A percentile compares a stretch with the other conserved stretches of the same genome.
Conservation (phyloP, 495 filamentous ascomycete species). For the Extremus antarcticus region DNA sequence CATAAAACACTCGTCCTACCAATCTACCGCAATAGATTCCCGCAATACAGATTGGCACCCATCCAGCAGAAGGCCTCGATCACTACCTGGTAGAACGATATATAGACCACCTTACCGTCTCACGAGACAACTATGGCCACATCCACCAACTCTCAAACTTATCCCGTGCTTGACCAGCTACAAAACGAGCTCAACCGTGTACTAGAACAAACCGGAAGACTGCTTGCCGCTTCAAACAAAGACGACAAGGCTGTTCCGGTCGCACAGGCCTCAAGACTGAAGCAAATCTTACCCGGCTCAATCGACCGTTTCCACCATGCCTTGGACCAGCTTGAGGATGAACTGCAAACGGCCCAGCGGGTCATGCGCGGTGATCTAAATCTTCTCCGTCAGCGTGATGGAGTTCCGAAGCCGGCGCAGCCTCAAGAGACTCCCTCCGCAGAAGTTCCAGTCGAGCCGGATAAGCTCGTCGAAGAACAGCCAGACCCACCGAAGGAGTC, state of each 20-base stretch:
- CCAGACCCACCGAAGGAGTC: not conserved
- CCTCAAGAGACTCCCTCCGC: not conserved
- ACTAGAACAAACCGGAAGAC: not conserved
- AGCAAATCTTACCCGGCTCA: not conserved
- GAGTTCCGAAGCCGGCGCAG: not conserved
- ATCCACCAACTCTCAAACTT: not conserved
- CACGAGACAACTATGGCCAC: not conserved
- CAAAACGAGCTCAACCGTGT: not conserved
- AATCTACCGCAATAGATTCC: too few species aligned
- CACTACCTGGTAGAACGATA: not conserved
- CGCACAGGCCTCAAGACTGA: not conserved
- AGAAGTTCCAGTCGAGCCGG: not conserved
- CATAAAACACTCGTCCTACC: too few species aligned
- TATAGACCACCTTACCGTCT: not conserved
- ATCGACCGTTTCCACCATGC: not conserved
- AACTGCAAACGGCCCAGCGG: conserved; percentile 7
- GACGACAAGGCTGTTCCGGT: not conserved
- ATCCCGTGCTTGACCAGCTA: not conserved
- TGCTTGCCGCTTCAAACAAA: not conserved
- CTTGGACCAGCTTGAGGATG: not conserved
- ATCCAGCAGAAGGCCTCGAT: too few species aligned
- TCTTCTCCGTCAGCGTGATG: conserved; percentile 1
- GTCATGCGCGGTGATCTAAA: conserved; percentile 19
- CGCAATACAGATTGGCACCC: too few species aligned
- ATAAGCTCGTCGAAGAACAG: not conserved